Conservation (phyloP, 331 rosid species). For the Rosa hybrid region DNA sequence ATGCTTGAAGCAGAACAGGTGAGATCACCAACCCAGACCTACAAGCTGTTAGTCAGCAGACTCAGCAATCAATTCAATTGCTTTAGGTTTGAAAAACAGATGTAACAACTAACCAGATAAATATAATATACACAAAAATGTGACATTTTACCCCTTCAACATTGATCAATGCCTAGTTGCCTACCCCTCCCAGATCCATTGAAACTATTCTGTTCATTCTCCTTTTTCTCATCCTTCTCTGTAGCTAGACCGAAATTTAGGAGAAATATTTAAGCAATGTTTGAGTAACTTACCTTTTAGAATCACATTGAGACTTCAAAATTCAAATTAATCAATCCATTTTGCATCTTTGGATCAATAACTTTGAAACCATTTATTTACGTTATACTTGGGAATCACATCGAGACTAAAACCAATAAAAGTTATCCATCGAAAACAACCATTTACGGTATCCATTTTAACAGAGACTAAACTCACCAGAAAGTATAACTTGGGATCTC, state of each 20-base stretch:
- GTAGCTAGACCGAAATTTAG: too few relatives aligned
- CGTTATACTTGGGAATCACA: too few relatives aligned
- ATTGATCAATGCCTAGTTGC: not conserved
- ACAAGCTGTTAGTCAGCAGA: not conserved
- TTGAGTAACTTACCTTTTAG: too few relatives aligned
- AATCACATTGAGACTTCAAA: too few relatives aligned
- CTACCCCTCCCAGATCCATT: not conserved
- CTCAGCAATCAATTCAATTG: not conserved
- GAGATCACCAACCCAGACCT: not conserved
- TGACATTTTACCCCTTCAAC: not conserved
- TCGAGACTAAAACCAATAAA: too few relatives aligned
- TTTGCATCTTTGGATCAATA: too few relatives aligned
- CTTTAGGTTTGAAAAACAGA: slow-evolving; percentile 12
- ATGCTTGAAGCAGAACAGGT: not conserved
- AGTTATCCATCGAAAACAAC: too few relatives aligned
- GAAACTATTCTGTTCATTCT: not conserved
- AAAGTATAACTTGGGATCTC: not conserved
- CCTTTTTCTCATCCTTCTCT: not conserved
- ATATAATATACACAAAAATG: not conserved
- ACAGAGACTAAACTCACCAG: not conserved
- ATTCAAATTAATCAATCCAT: too few relatives aligned
- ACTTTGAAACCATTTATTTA: too few relatives aligned
- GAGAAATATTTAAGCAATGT: too few relatives aligned
- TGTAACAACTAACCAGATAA: not conserved
- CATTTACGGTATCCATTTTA: too few relatives aligned